A percentile compares a stretch with the other conserved stretches of the same genome.
phyloP scores from a whole-genome alignment of 2,329 filamentous ascomycete genomes.

The Coniella vitis region DNA sequence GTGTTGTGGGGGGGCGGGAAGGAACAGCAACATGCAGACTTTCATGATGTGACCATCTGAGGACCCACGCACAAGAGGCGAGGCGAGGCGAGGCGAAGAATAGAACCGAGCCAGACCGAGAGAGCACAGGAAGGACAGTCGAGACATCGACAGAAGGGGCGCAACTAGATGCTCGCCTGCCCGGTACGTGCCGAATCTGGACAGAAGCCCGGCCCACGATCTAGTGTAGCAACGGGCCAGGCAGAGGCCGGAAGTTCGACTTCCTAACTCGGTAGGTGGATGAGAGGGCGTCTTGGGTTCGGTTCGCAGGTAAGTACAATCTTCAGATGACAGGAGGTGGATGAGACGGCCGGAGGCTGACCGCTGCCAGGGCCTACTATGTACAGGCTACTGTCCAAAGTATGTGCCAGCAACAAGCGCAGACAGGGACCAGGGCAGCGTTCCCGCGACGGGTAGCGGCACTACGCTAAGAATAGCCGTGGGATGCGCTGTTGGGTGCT shows the following conservation, averaged over 20 bases:
- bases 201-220: too few relatives aligned
- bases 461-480: slow-evolving; percentile 4
- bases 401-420: not conserved
- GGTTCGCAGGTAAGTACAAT: not conserved
- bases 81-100: not conserved
- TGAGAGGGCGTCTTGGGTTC: not conserved
- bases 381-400: not conserved
- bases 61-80: not conserved
- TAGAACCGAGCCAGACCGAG: slow-evolving; percentile 1
- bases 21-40: not conserved
- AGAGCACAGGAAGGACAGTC: not conserved
- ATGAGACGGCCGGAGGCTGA: slow-evolving; percentile 3
- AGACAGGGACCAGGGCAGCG: not conserved
- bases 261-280: not conserved
- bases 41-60: not conserved
- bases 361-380: not conserved
- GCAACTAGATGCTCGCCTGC: not conserved
- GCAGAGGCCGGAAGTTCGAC: not conserved
- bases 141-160: not conserved
- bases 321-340: slow-evolving; percentile 4
- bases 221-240: not conserved
- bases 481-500: not conserved
- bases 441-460: slow-evolving; percentile 2
- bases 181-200: too few relatives aligned
- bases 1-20: too few relatives aligned